Evolutionary conservation across 2,329 filamentous ascomycete species (phyloP).

Genomic region (Sphaerulina populicola): DNA sequence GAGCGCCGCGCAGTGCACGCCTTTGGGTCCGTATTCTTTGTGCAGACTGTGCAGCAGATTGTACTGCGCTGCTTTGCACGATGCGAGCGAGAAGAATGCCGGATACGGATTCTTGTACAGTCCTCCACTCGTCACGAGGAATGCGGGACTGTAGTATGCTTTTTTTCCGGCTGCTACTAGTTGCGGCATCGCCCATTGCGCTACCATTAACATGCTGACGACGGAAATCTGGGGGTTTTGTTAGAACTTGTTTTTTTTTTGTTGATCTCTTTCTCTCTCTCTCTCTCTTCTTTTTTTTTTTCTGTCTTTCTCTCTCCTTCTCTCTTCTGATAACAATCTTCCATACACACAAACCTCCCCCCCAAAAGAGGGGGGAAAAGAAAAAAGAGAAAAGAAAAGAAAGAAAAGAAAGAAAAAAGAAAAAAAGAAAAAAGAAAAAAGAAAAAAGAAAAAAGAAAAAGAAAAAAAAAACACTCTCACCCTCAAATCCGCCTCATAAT

Average conservation of each 20-base stretch:
- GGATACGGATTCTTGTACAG: constrained; percentile 41
- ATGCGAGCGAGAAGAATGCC: constrained; percentile 38
- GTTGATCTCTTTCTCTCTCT: no score
- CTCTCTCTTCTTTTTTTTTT: no score
- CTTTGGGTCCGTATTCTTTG: constrained; percentile 34
- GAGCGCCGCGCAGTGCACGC: constrained; percentile 42
- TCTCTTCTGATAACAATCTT: no score
- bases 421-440: not conserved
- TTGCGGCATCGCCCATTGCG: constrained; percentile 40
- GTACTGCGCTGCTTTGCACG: constrained; percentile 45
- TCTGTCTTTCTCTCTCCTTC: no score
- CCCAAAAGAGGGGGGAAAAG: no score
- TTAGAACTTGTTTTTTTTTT: no score
- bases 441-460: not conserved
- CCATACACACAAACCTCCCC: no score
- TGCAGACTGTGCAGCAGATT: constrained; percentile 42
- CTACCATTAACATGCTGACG: constrained; percentile 40
- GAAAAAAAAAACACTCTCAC: constrained; percentile 26
- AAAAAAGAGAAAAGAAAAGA: no score
- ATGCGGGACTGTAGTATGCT: constrained; percentile 31
- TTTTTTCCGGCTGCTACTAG: constrained; percentile 26
- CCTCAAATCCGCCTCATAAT: constrained; percentile 44
- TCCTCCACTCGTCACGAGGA: constrained; percentile 43
- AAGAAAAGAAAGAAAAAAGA: not conserved
- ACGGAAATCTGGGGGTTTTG: constrained; percentile 35